Percentiles rank a stretch among this genome's conserved stretches.
These are phyloP conservation scores for Candolleomyces eurysporus DNA, from an alignment of 768 basidiomycete species.

Conservation along the genomic window DNA sequence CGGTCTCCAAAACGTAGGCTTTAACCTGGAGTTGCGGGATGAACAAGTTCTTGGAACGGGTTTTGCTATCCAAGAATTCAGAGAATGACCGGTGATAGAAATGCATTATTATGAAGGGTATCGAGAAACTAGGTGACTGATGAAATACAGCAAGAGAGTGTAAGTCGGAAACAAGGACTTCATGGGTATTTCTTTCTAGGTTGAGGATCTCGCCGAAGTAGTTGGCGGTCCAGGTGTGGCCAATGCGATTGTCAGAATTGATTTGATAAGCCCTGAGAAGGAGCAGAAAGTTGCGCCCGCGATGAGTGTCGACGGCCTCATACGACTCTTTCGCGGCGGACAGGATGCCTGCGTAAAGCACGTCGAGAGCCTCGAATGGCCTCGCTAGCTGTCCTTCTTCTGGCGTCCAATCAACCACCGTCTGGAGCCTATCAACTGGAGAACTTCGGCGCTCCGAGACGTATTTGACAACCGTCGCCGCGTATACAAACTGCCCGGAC, in stretches of 20 bases:
- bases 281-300: not conserved
- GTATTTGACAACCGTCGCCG: constrained; percentile 9
- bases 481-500: constrained; percentile 14
- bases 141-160: not conserved
- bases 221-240: not conserved
- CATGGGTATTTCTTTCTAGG: not conserved
- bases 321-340: not conserved
- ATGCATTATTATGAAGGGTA: too few relatives aligned
- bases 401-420: not conserved
- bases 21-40: not conserved
- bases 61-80: not conserved
- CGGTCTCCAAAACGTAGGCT: too few relatives aligned
- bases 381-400: not conserved
- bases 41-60: not conserved
- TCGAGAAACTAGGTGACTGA: too few relatives aligned
- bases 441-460: constrained; percentile 10
- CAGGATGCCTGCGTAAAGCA: constrained; percentile 7
- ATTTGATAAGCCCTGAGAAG: not conserved
- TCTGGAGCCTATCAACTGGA: not conserved
- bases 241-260: not conserved
- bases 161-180: not conserved
- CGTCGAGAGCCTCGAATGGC: constrained; percentile 8
- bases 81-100: not conserved
- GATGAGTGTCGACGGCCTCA: not conserved
- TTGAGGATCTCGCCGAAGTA: not conserved